Evolutionary conservation across 2,329 filamentous ascomycete species (phyloP), one percentile per base, ranked within the genome.

Genomic region (Teratosphaeriaceae sp.): DNA sequence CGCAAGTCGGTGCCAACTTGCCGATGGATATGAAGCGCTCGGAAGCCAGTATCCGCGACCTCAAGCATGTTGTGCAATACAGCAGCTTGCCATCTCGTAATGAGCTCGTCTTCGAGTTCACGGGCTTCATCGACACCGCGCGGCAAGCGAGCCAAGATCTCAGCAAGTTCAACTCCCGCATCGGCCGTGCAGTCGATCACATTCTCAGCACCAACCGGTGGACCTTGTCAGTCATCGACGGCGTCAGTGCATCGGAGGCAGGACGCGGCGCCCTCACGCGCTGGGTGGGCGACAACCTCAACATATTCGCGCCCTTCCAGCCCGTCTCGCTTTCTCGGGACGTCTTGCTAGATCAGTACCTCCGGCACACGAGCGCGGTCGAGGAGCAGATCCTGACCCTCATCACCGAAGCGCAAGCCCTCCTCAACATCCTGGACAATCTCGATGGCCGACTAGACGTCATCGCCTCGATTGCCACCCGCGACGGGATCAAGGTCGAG

Each of bases 1-100:
- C 78, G 13, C 75, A 79, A 1, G 74, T 80, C 18, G 78, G 80
- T 1, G 77, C 81, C 1, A 79, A 78, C 1, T 66, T 92, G 2
- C 85, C 85, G 0, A 71, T 85, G 52, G 83, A 87, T 53, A 88
- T 92, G 80, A 89, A 88, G 66, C 76, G 79, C 8, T 81, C 82
- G 2, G 85, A 90, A 62, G 72, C 79, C 2, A 80, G 82, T 1
- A 80, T 92, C 26, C 77, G 85, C 30, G 85, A 89, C 54, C 66
- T 92, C 19, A 78, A 83, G 23, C 82, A 79, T 20, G 72, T 88
- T 34, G 83, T 94, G 24, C 74, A 78, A 29, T 80, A 82, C 64
- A 87, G 82, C 52, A 73, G 78, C 18, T 69, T 92, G 0, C 77
- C 79, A 20, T 78, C 77, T 11, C 78, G 78, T 22, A 75, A 83